These are phyloP conservation scores for Arbutus unedo DNA, from an alignment of 148 eudicot genomes.

Conservation along the genomic window DNA sequence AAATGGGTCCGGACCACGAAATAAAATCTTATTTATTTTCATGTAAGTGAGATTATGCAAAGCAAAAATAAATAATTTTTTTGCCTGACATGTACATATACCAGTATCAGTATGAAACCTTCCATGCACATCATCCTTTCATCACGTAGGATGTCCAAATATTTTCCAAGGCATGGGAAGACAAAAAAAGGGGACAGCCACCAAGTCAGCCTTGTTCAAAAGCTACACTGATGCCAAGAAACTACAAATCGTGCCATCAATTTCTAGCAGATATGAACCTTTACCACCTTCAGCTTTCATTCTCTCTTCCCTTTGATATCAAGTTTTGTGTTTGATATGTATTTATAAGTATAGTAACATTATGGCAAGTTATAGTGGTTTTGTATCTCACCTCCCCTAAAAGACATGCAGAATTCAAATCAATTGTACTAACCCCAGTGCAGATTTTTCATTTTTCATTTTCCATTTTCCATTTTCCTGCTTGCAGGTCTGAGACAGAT, in stretches of 20 bases:
- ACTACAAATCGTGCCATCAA: neutral
- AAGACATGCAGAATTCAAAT: neutral
- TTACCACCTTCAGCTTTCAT: conserved; percentile 1
- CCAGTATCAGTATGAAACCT: neutral
- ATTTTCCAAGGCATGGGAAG: neutral
- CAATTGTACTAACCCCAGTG: neutral
- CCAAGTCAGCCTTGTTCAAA: neutral
- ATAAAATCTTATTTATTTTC: too few species aligned
- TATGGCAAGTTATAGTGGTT: neutral
- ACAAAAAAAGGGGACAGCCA: neutral
- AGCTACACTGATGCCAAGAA: neutral
- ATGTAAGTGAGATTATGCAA: too few species aligned
- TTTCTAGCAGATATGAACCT: neutral
- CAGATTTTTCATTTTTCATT: neutral
- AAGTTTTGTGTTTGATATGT: neutral
- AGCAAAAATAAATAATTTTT: too few species aligned
- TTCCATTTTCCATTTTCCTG: neutral
- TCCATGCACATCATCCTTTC: neutral
- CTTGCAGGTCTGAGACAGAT: neutral
- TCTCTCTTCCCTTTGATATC: neutral
- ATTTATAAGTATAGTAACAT: neutral
- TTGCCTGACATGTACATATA: neutral
- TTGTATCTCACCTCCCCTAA: neutral
- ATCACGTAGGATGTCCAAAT: neutral
- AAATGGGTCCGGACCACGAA: too few species aligned